phyloP scores from a whole-genome alignment of 495 filamentous ascomycete genomes.

The Daldinia bambusicola region DNA sequence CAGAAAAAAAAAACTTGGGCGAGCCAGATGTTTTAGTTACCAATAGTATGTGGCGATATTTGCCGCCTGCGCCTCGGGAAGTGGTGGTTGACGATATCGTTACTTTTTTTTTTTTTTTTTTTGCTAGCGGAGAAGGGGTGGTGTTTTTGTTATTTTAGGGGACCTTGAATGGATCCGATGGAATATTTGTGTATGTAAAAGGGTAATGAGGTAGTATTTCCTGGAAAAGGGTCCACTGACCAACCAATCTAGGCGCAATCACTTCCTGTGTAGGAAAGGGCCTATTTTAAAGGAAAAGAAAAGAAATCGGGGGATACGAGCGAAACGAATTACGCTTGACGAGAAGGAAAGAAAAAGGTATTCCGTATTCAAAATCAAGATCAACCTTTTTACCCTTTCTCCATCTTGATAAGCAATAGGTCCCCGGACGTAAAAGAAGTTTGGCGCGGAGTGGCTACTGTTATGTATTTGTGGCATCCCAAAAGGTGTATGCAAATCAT shows the following conservation, averaged over 20 bases:
- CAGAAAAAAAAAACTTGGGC: slow-evolving; percentile 14
- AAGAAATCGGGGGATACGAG: slow-evolving; percentile 28
- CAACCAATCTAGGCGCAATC: slow-evolving; percentile 27
- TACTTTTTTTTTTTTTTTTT: background rate
- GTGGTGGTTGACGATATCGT: slow-evolving; percentile 28
- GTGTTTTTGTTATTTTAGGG: slow-evolving; percentile 16
- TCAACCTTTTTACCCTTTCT: background rate
- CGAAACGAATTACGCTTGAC: background rate
- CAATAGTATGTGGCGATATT: slow-evolving; percentile 44
- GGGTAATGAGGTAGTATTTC: slow-evolving; percentile 35
- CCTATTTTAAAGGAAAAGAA: slow-evolving; percentile 9
- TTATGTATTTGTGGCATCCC: too few relatives aligned
- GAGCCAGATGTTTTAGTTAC: slow-evolving; percentile 34
- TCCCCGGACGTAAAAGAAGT: background rate
- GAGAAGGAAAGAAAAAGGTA: background rate
- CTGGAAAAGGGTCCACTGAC: slow-evolving; percentile 24
- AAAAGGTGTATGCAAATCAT: too few relatives aligned
- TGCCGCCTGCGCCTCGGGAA: slow-evolving; percentile 42
- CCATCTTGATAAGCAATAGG: background rate
- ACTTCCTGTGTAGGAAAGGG: slow-evolving; percentile 21
- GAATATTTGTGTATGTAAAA: slow-evolving; percentile 11
- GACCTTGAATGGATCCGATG: slow-evolving; percentile 34
- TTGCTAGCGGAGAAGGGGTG: slow-evolving; percentile 18
- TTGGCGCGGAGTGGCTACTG: too few relatives aligned
- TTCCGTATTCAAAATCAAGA: background rate